Evolutionary conservation across 768 basidiomycete species (phyloP).

Genomic region (Agrocybe pediades): DNA sequence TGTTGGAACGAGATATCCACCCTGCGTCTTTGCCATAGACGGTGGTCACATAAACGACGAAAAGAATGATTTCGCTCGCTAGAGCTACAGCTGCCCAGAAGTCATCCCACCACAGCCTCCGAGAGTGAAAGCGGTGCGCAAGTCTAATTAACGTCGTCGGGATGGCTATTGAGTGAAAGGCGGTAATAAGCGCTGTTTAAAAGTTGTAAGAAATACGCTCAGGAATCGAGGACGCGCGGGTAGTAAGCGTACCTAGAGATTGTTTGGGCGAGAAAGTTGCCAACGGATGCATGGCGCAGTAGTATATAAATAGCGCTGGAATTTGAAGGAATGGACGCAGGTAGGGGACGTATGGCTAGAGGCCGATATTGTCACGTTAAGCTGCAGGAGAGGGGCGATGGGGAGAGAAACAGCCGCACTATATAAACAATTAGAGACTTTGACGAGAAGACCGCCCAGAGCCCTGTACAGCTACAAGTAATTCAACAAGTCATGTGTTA

Average conservation of each 20-base stretch:
- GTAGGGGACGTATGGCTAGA: no score
- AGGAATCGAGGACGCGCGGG: no score
- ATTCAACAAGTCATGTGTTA: no score
- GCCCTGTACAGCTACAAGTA: no score
- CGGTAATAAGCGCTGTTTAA: not conserved
- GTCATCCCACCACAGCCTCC: constrained; percentile 9
- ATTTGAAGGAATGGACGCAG: not conserved
- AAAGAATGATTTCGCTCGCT: not conserved
- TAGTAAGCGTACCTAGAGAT: not conserved
- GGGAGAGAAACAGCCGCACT: no score
- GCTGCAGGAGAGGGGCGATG: no score
- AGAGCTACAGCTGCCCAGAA: constrained; percentile 3
- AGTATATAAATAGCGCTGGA: no score
- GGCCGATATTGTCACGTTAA: not conserved
- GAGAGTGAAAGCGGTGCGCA: not conserved
- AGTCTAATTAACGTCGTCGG: constrained; percentile 2
- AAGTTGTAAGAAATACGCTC: not conserved
- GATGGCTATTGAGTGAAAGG: constrained; percentile 1
- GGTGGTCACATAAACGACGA: not conserved
- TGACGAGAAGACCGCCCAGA: no score
- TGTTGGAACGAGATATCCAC: not conserved
- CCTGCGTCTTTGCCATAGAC: not conserved
- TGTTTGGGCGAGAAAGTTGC: not conserved
- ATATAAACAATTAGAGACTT: no score
- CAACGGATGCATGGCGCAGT: not conserved